These are phyloP conservation scores for Laetiporus sulphureus DNA, from an alignment of 1,284 basidiomycete genomes.

Conservation along the genomic window DNA sequence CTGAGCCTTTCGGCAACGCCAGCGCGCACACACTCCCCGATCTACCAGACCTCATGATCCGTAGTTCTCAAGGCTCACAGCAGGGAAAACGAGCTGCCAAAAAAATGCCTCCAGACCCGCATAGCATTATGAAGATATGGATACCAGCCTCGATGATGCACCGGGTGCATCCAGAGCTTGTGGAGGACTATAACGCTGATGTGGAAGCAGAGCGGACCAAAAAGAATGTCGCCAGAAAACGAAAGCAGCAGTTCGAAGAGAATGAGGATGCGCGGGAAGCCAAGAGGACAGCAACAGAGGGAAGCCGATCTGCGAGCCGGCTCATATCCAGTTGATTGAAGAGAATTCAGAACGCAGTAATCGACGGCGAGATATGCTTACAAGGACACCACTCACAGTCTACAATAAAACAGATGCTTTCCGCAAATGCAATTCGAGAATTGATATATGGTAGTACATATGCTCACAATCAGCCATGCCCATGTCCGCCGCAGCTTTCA, in stretches of 20 bases:
- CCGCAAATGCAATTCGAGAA: too few species aligned
- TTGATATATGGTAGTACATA: too few species aligned
- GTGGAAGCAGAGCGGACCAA: conserved; percentile 13
- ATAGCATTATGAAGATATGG: conserved; percentile 31
- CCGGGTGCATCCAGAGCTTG: conserved; percentile 38
- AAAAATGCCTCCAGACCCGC: conserved; percentile 25
- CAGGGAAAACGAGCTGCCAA: too few species aligned
- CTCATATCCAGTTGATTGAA: too few species aligned
- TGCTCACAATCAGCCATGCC: too few species aligned
- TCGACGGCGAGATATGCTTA: too few species aligned
- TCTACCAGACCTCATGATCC: conserved; percentile 9
- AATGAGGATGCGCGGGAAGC: conserved; percentile 1
- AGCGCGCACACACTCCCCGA: conserved; percentile 12
- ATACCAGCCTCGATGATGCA: conserved; percentile 37
- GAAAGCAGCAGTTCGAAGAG: conserved; percentile 3
- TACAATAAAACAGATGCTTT: too few species aligned
- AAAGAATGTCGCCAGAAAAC: conserved; percentile 13
- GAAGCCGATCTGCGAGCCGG: too few species aligned
- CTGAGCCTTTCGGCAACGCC: conserved; percentile 16
- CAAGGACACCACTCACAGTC: too few species aligned
- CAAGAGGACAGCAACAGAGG: not conserved
- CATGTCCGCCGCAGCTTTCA: too few species aligned
- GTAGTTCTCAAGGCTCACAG: conserved; percentile 2
- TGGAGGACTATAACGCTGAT: conserved; percentile 24
- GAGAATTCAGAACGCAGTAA: too few species aligned